Percentiles rank a stretch among this genome's conserved stretches.
These are phyloP conservation scores for Coprinopsis marcescibilis DNA, from an alignment of 768 basidiomycete species.

Conservation along the genomic window DNA sequence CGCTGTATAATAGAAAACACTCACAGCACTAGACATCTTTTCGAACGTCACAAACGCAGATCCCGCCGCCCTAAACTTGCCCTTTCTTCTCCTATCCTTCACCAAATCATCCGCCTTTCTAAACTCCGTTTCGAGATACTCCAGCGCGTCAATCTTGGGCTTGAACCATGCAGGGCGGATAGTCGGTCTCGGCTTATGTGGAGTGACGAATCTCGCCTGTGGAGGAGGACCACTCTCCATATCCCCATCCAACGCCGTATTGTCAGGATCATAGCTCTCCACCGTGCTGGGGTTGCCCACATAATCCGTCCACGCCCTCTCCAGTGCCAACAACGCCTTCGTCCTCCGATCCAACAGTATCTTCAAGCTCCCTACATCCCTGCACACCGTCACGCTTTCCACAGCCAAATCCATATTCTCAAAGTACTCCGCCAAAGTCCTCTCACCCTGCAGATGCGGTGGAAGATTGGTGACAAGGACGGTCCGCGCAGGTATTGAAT, in stretches of 20 bases:
- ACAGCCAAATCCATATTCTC: slow-evolving; percentile 83
- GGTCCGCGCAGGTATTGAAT: slow-evolving; percentile 90
- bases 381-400: slow-evolving; percentile 86
- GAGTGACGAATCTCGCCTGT: slow-evolving; percentile 56
- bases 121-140: slow-evolving; percentile 79
- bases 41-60: slow-evolving; percentile 96
- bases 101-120: slow-evolving; percentile 80
- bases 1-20: slow-evolving; percentile 20
- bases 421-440: slow-evolving; percentile 87
- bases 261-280: slow-evolving; percentile 74
- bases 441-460: slow-evolving; percentile 77
- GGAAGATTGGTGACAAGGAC: slow-evolving; percentile 86
- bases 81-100: slow-evolving; percentile 59
- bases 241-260: slow-evolving; percentile 46
- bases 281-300: slow-evolving; percentile 91
- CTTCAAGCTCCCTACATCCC: slow-evolving; percentile 74
- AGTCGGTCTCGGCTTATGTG: slow-evolving; percentile 71
- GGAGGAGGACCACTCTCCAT: slow-evolving; percentile 46
- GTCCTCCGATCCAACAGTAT: slow-evolving; percentile 75
- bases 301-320: slow-evolving; percentile 83
- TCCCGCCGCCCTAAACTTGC: slow-evolving; percentile 76
- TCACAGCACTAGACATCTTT: slow-evolving; percentile 86
- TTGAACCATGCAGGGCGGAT: slow-evolving; percentile 71
- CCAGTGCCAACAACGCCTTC: slow-evolving; percentile 69
- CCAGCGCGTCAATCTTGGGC: slow-evolving; percentile 80